Conservation (phyloP, 805 yeast species). For the Lipomyces sp. region DNA sequence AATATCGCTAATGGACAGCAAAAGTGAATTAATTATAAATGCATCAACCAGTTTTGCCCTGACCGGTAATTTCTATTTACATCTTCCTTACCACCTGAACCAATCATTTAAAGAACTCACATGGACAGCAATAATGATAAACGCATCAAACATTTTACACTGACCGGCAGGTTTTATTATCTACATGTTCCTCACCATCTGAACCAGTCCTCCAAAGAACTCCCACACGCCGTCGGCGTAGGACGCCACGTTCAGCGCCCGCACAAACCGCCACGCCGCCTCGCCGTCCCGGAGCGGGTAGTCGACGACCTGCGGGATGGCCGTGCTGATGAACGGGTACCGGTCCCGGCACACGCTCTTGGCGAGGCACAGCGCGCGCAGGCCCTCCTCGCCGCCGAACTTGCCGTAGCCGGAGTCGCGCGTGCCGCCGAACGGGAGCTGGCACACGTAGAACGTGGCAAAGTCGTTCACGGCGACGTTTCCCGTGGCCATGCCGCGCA, state of each 20-base stretch:
- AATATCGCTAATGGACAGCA: too few relatives aligned
- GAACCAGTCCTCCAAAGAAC: constrained; percentile 38
- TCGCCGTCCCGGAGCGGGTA: constrained; percentile 81
- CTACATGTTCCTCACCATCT: constrained; percentile 12
- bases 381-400: constrained; percentile 97
- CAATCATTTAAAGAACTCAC: too few relatives aligned
- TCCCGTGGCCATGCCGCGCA: constrained; percentile 68
- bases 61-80: too few relatives aligned
- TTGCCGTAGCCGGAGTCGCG: constrained; percentile 95
- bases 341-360: constrained; percentile 86
- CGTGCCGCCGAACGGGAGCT: constrained; percentile 94
- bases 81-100: constrained; percentile 10
- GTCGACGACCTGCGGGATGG: constrained; percentile 87
- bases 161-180: too few relatives aligned
- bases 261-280: constrained; percentile 86
- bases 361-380: constrained; percentile 81
- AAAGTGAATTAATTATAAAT: too few relatives aligned
- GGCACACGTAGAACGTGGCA: constrained; percentile 91
- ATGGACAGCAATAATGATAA: too few relatives aligned
- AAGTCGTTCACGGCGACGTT: constrained; percentile 97
- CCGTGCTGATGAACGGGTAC: constrained; percentile 64
- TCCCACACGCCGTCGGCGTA: constrained; percentile 68
- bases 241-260: constrained; percentile 76
- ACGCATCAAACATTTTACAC: too few relatives aligned
- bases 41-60: too few relatives aligned